Conservation (phyloP, 2,329 filamentous ascomycete genomes). For the Colletotrichum agaves region DNA sequence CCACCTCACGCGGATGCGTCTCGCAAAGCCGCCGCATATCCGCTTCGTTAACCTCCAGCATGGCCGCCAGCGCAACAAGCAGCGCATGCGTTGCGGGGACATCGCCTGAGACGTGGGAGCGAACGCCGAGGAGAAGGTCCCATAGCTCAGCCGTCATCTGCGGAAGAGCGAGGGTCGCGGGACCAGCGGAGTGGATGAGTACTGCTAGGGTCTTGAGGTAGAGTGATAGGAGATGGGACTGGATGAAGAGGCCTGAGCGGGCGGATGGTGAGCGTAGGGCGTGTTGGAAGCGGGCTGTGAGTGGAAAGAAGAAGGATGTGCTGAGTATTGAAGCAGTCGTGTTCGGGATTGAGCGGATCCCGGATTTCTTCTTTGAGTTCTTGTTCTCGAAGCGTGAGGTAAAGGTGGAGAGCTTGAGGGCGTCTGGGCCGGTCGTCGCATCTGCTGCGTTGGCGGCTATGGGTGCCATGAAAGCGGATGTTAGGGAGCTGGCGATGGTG, state of each 20-base stretch:
- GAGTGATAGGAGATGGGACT: constrained; percentile 79
- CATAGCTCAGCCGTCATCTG: constrained; percentile 88
- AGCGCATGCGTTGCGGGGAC: constrained; percentile 76
- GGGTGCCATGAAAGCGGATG: constrained; percentile 80
- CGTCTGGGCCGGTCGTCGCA: constrained; percentile 79
- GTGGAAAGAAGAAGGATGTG: constrained; percentile 84
- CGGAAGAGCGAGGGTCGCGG: constrained; percentile 78
- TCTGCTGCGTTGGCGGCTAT: constrained; percentile 86
- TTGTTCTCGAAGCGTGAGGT: constrained; percentile 73
- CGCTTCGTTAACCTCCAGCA: constrained; percentile 81
- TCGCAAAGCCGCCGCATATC: constrained; percentile 75
- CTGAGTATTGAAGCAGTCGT: constrained; percentile 81
- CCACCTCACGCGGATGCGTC: constrained; percentile 77
- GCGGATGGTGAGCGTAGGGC: constrained; percentile 57
- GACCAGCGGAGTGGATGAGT: constrained; percentile 84
- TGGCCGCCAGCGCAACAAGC: constrained; percentile 80
- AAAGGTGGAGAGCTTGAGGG: constrained; percentile 90
- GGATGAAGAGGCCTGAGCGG: constrained; percentile 69
- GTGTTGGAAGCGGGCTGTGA: constrained; percentile 83
- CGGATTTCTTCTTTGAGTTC: constrained; percentile 47
- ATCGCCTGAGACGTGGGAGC: constrained; percentile 69
- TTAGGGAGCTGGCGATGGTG: constrained; percentile 73
- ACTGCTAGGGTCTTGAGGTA: constrained; percentile 89
- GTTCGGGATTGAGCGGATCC: constrained; percentile 73
- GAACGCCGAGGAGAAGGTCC: constrained; percentile 79